A percentile compares a stretch with the other conserved stretches of the same genome.
phyloP scores from a whole-genome alignment of 305 asterid genomes.

The Fraxinus sp. region DNA sequence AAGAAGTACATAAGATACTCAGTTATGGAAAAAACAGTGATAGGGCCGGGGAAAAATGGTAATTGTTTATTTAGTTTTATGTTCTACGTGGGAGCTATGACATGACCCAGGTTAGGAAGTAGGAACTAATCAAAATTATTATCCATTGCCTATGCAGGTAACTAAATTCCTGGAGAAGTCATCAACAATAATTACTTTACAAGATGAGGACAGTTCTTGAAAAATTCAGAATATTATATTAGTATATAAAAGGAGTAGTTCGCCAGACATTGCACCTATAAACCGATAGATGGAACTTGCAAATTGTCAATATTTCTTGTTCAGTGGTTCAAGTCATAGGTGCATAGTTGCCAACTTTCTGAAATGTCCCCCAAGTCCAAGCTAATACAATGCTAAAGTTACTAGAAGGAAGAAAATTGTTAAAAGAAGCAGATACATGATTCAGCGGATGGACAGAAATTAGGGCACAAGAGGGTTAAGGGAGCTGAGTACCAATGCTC shows the following conservation, averaged over 20 bases:
- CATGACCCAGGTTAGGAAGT: not conserved
- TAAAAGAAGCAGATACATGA: not conserved
- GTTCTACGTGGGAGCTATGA: not conserved
- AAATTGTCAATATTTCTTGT: not conserved
- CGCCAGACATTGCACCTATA: not conserved
- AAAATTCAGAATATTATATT: not conserved
- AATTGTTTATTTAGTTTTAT: too few species aligned
- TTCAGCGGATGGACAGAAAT: not conserved
- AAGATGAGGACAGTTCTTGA: not conserved
- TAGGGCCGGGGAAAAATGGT: too few species aligned
- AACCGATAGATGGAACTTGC: not conserved
- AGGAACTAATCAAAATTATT: not conserved
- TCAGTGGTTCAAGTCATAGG: not conserved
- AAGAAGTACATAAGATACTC: slow-evolving; percentile 5
- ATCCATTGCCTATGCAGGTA: not conserved
- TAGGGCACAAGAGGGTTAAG: not conserved
- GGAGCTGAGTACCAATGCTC: slow-evolving; percentile 62
- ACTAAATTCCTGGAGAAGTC: not conserved
- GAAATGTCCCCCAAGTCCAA: not conserved
- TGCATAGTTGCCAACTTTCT: not conserved
- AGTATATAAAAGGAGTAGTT: not conserved
- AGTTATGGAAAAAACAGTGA: not conserved
- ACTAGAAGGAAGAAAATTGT: not conserved
- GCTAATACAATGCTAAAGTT: not conserved
- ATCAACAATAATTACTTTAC: not conserved